Evolutionary conservation across 225 moss, liverwort and hornwort genomes (phyloP).

Genomic region (Anthoceros angustus): DNA sequence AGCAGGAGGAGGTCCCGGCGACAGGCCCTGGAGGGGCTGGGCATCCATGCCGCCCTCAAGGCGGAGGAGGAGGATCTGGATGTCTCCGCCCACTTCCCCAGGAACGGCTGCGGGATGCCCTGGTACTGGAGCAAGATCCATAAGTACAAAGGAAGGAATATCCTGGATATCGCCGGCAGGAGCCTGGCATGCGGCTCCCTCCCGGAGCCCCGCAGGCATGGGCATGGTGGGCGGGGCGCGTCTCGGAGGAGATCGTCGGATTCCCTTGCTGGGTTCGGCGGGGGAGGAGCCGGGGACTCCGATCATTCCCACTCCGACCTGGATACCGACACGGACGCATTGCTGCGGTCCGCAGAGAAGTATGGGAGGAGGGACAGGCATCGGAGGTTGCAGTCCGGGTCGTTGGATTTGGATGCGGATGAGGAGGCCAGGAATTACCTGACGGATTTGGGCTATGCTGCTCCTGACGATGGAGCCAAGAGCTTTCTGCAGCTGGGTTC

Average conservation of each 20-base stretch:
- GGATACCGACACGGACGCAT: background rate
- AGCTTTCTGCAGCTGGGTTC: background rate
- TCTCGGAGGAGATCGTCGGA: background rate
- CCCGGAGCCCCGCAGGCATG: conserved; percentile 18
- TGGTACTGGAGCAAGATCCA: conserved; percentile 64
- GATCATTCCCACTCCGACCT: background rate
- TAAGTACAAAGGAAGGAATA: conserved; percentile 62
- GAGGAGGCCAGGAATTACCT: conserved; percentile 1
- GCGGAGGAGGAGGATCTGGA: conserved; percentile 32
- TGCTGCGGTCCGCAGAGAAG: background rate
- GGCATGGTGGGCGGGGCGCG: background rate
- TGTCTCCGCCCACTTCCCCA: conserved; percentile 44
- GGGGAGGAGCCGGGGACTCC: background rate
- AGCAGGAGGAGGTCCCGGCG: background rate
- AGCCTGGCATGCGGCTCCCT: conserved; percentile 46
- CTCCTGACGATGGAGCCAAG: background rate
- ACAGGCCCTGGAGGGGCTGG: background rate
- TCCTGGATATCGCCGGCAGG: conserved; percentile 50
- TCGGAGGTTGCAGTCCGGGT: conserved; percentile 12
- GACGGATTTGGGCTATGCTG: background rate
- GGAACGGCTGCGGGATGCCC: conserved; percentile 72
- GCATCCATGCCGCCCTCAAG: background rate
- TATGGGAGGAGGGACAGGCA: background rate
- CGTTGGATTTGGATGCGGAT: conserved; percentile 9
- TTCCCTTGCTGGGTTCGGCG: background rate